Base-by-base conservation (phyloP, 1,284 basidiomycete genomes). In the Gomphus sp. region DNA sequence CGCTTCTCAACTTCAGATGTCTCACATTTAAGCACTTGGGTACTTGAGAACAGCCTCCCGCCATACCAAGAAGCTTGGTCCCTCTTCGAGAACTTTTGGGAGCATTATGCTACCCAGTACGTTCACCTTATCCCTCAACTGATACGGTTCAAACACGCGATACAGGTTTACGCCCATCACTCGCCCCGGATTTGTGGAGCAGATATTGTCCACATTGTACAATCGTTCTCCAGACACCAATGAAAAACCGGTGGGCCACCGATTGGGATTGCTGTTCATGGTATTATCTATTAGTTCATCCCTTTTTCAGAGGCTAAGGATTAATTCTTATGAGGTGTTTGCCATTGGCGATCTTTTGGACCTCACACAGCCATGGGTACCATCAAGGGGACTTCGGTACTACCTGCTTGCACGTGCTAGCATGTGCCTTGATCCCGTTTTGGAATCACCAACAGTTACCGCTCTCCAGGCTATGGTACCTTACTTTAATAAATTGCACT, bases 391-490 rank as follows among this genome's bases (percentile, higher is more conserved):
- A 2, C 25, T 47, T 18, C 51, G 52, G 9, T 59, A 39, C 22
- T 55, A 59, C 36, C 41, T 59, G 10, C 51, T 59, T 3, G 58
- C 58, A 14, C 36, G 58, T 14, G 58, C 58, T 8, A 43, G 43
- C 25, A 44, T 59, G 11, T 53, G 58, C n/a, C 52, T 59, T 12
- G 31, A 55, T 14, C 43, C 51, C 11, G 58, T 59, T 6, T 25
- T 59, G 5, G 52, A 59, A 45, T 54, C 51, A 6, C 58, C 58
- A 12, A 59, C 58, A 8, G 18, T 59, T 7, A 59, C 58, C 3
- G 58, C 58, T 33, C 52, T 59, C 9, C 58, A 59, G 34, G 58
- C 52, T 6, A 59, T 55, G 58, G 58, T 59, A 59, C 9, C 14
- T 45, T 4, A 4, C 41, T 18, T 14, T 18, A 51, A 12, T 12